Conservation (phyloP, 495 filamentous ascomycete genomes). For the Polyplosphaeria fusca region DNA sequence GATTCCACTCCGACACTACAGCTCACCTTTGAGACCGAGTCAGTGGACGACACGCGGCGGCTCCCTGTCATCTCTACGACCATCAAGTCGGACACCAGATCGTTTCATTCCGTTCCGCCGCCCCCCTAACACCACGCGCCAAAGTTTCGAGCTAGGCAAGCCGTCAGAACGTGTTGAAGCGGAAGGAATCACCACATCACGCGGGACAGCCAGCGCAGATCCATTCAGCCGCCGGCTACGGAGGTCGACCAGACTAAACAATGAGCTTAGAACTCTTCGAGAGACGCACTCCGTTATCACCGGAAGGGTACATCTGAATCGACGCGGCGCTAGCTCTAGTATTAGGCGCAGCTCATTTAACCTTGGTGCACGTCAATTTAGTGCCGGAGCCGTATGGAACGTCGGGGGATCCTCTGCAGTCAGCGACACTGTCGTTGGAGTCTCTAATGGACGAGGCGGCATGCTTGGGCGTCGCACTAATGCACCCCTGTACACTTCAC, state of each 20-base stretch:
- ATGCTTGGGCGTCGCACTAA: constrained; percentile 67
- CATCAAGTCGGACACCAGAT: constrained; percentile 49
- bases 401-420: constrained; percentile 66
- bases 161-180: constrained; percentile 55
- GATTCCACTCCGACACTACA: constrained; percentile 17
- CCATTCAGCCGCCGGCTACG: constrained; percentile 59
- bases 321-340: constrained; percentile 12
- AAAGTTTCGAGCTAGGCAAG: constrained; percentile 66
- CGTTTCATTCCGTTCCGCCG: constrained; percentile 65
- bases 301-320: constrained; percentile 4
- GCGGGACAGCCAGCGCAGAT: constrained; percentile 56
- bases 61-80: constrained; percentile 10
- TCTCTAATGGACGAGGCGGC: constrained; percentile 61
- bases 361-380: constrained; percentile 46
- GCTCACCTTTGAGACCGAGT: constrained; percentile 26
- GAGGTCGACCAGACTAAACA: constrained; percentile 25
- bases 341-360: constrained; percentile 16
- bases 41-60: constrained; percentile 29
- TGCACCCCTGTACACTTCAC: constrained; percentile 68
- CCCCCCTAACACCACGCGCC: constrained; percentile 45
- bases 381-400: constrained; percentile 72
- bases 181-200: constrained; percentile 60
- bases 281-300: constrained; percentile 28
- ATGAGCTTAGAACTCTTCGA: constrained; percentile 29
- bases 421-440: constrained; percentile 46